Evolutionary conservation across 2,329 filamentous ascomycete species (phyloP).

Genomic region (Thermoascus crustaceus): DNA sequence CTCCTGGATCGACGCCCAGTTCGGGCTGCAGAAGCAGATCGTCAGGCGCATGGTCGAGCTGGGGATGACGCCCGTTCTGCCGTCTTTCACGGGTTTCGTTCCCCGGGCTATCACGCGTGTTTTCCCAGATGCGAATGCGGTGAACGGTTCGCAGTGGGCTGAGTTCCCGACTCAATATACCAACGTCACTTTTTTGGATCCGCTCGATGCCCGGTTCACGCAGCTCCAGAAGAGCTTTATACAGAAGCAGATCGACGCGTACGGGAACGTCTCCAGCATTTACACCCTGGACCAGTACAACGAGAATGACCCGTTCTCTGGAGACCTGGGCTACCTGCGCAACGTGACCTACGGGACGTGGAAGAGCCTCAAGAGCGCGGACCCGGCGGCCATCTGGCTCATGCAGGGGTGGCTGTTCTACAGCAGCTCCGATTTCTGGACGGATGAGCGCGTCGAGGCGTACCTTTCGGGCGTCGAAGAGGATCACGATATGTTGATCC

Average conservation of each 20-base stretch:
- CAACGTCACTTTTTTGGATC: constrained; percentile 42
- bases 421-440: constrained; percentile 41
- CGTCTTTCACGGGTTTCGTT: constrained; percentile 45
- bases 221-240: constrained; percentile 41
- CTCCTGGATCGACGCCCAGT: constrained; percentile 42
- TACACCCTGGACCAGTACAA: constrained; percentile 49
- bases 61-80: constrained; percentile 46
- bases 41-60: constrained; percentile 44
- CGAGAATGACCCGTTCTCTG: constrained; percentile 42
- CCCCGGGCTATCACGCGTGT: constrained; percentile 35
- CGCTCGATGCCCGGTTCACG: constrained; percentile 37
- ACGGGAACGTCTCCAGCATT: constrained; percentile 42
- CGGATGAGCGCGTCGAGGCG: constrained; percentile 40
- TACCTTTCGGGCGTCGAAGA: constrained; percentile 41
- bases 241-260: constrained; percentile 37
- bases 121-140: constrained; percentile 36
- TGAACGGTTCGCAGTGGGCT: constrained; percentile 39
- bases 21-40: constrained; percentile 42
- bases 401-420: constrained; percentile 50
- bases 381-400: constrained; percentile 44
- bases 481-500: constrained; percentile 41
- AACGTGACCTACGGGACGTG: constrained; percentile 39
- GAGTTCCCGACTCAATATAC: constrained; percentile 36
- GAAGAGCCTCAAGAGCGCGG: constrained; percentile 41
- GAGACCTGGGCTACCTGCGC: constrained; percentile 36